Conservation (phyloP, 768 basidiomycete species). For the Russula compacta region DNA sequence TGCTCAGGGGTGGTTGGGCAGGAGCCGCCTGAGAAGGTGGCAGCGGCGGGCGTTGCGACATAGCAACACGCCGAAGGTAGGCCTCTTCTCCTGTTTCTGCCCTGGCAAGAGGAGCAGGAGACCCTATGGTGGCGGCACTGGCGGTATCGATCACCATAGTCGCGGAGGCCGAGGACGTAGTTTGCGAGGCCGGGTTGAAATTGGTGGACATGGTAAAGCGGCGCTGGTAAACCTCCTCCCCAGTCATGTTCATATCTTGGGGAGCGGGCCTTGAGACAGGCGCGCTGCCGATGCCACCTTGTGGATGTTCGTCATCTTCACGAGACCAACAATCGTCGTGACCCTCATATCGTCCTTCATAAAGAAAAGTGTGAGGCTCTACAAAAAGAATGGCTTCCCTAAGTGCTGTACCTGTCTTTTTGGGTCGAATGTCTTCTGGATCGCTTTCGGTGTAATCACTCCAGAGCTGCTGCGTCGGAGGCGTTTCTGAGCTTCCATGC, state of each 20-base stretch:
- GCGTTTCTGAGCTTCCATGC: conserved; percentile 46
- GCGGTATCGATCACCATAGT: neutral
- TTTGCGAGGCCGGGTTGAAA: conserved; percentile 14
- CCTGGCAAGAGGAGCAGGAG: neutral
- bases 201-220: conserved; percentile 59
- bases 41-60: neutral
- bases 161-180: neutral
- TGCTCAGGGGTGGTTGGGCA: conserved; percentile 16
- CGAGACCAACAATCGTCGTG: conserved; percentile 40
- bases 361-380: conserved; percentile 11
- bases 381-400: neutral
- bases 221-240: conserved; percentile 75
- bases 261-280: conserved; percentile 23
- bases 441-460: conserved; percentile 56
- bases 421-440: conserved; percentile 57
- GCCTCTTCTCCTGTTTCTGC: conserved; percentile 12
- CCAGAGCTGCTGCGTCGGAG: conserved; percentile 39
- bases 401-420: conserved; percentile 49
- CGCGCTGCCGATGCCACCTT: conserved; percentile 25
- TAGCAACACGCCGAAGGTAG: conserved; percentile 10
- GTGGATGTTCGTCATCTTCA: conserved; percentile 42
- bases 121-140: neutral
- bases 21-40: conserved; percentile 3
- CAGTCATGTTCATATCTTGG: conserved; percentile 43
- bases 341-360: conserved; percentile 35